Percentiles rank a stretch among this genome's conserved stretches.
These are phyloP conservation scores for Globisporangium viniferum DNA, from an alignment of 352 stramenopile genomes.

Conservation along the genomic window DNA sequence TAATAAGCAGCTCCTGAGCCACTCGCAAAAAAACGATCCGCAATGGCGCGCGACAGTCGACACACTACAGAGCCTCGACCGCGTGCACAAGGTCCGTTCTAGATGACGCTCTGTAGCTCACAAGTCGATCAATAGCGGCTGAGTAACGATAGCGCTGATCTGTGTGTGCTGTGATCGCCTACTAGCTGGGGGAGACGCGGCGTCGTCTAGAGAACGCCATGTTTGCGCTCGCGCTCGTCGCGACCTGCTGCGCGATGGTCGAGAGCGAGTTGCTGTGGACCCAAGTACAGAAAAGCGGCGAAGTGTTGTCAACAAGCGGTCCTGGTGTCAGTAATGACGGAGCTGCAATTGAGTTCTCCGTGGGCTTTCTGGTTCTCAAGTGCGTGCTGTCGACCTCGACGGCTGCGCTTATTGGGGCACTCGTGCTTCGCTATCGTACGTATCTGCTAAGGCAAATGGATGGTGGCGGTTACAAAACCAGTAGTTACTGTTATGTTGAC, in stretches of 20 bases:
- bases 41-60: slow-evolving; percentile 29
- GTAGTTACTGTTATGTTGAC: not conserved
- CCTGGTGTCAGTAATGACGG: not conserved
- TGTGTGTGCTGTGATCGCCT: not conserved
- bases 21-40: slow-evolving; percentile 21
- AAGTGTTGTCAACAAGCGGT: not conserved
- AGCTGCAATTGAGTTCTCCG: slow-evolving; percentile 15
- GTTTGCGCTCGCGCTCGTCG: slow-evolving; percentile 31
- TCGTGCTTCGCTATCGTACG: slow-evolving; percentile 52
- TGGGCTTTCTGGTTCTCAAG: slow-evolving; percentile 36
- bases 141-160: not conserved
- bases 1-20: not conserved
- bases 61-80: slow-evolving; percentile 37
- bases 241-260: slow-evolving; percentile 35
- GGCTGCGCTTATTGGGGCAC: slow-evolving; percentile 27
- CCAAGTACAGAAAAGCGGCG: slow-evolving; percentile 20
- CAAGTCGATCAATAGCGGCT: not conserved
- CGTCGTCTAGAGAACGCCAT: slow-evolving; percentile 44
- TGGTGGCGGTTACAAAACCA: not conserved
- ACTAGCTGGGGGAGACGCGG: slow-evolving; percentile 20
- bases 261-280: slow-evolving; percentile 53
- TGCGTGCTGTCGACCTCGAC: slow-evolving; percentile 33
- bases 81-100: slow-evolving; percentile 24
- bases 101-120: not conserved
- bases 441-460: not conserved